Conservation (phyloP, 2,329 filamentous ascomycete species). For the Cyphellophora attinorum region DNA sequence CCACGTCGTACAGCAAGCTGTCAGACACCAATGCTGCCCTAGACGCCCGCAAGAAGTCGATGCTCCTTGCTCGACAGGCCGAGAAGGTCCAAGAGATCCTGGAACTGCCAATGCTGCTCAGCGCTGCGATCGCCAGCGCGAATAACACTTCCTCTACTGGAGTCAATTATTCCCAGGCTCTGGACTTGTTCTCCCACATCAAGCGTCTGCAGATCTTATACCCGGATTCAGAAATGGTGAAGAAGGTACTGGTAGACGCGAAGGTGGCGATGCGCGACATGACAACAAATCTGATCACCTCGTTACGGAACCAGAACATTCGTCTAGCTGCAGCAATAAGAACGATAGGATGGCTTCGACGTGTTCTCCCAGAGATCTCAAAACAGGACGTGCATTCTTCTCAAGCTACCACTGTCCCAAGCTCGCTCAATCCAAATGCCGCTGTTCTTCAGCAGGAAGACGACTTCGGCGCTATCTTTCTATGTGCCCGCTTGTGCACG, state of each 20-base stretch:
- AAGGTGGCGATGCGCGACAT: slow-evolving; percentile 83
- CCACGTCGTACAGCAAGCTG: slow-evolving; percentile 69
- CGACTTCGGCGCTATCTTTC: slow-evolving; percentile 70
- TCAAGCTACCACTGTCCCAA: slow-evolving; percentile 8
- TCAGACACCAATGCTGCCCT: slow-evolving; percentile 54
- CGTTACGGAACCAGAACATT: slow-evolving; percentile 60
- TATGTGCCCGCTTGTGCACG: slow-evolving; percentile 75
- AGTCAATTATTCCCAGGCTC: slow-evolving; percentile 74
- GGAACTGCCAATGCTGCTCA: slow-evolving; percentile 76
- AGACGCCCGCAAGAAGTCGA: slow-evolving; percentile 64
- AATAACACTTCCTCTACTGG: slow-evolving; percentile 30
- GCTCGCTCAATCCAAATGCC: slow-evolving; percentile 20
- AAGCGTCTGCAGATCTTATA: slow-evolving; percentile 76
- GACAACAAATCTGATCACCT: slow-evolving; percentile 70
- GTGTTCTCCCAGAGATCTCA: slow-evolving; percentile 68
- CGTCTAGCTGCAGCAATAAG: slow-evolving; percentile 86
- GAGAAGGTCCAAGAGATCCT: slow-evolving; percentile 85
- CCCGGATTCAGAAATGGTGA: slow-evolving; percentile 65
- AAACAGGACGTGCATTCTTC: slow-evolving; percentile 1
- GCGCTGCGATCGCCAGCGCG: slow-evolving; percentile 53
- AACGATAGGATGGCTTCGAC: slow-evolving; percentile 81
- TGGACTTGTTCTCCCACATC: slow-evolving; percentile 91
- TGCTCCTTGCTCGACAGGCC: slow-evolving; percentile 75
- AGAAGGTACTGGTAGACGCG: slow-evolving; percentile 64
- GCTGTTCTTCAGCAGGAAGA: slow-evolving; percentile 44